Evolutionary conservation across 805 yeast species (phyloP).

Genomic region (Ogataea pignaliae): DNA sequence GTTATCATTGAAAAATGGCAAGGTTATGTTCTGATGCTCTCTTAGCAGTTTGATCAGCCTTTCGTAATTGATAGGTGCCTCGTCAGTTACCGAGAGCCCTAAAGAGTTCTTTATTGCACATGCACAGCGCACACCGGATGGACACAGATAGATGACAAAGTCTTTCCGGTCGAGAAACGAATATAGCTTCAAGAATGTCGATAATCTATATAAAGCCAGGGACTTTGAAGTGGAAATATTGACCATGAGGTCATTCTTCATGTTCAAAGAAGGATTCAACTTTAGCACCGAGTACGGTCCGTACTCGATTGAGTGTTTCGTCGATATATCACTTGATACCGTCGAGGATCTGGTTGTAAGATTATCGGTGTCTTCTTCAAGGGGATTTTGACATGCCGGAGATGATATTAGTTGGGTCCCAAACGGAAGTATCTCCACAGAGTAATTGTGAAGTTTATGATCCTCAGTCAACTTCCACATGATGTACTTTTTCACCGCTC

Average conservation of each 20-base stretch:
- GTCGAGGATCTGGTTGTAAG: neutral
- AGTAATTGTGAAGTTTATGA: conserved; percentile 22
- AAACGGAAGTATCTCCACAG: conserved; percentile 40
- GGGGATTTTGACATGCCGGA: conserved; percentile 19
- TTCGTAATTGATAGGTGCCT: conserved; percentile 39
- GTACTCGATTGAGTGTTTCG: neutral
- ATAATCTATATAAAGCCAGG: conserved; percentile 16
- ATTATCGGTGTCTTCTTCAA: neutral
- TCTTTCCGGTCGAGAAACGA: conserved; percentile 22
- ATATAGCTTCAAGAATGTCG: conserved; percentile 10
- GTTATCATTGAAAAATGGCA: conserved; percentile 3
- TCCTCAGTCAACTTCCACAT: conserved; percentile 18
- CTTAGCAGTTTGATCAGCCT: conserved; percentile 33
- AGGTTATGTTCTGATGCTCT: conserved; percentile 30
- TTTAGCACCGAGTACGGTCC: conserved; percentile 31
- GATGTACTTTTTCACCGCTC: conserved; percentile 44
- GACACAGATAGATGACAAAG: conserved; percentile 46
- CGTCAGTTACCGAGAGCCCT: conserved; percentile 31
- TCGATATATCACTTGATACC: neutral
- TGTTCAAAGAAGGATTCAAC: conserved; percentile 44
- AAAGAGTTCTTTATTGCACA: conserved; percentile 32
- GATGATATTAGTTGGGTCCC: conserved; percentile 40
- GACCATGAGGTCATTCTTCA: conserved; percentile 39
- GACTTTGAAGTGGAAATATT: conserved; percentile 26
- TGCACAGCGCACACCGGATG: conserved; percentile 51